Conservation (phyloP, 1,139 yeast species). For the Keqinozyma sinolaborantium region DNA sequence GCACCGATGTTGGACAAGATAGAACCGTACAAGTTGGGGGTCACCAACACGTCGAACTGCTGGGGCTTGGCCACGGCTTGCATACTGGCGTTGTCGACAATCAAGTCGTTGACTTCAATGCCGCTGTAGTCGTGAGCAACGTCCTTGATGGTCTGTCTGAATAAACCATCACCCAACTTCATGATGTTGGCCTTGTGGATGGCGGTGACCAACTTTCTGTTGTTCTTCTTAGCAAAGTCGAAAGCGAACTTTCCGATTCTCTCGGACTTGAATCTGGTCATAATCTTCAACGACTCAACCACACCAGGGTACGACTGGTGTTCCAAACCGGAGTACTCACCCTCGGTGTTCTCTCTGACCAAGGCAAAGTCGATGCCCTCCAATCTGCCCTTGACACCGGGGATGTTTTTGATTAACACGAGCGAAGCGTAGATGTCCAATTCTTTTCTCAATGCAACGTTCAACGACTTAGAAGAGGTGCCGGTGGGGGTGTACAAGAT, state of each 20-base stretch:
- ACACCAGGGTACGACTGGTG: constrained; percentile 98
- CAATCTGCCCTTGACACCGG: constrained; percentile 90
- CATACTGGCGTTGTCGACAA: constrained; percentile 98
- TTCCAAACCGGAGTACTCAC: constrained; percentile 98
- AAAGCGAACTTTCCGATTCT: constrained; percentile 97
- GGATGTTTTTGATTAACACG: constrained; percentile 88
- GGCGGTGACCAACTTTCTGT: constrained; percentile 91
- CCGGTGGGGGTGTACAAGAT: constrained; percentile 88
- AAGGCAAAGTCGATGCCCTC: constrained; percentile 87
- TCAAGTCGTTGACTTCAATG: constrained; percentile 82
- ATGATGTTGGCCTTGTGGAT: constrained; percentile 99
- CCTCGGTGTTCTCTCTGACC: constrained; percentile 96
- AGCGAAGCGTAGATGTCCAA: constrained; percentile 93
- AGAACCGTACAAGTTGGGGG: constrained; percentile 98
- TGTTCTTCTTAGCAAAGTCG: constrained; percentile 90
- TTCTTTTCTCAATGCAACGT: constrained; percentile 95
- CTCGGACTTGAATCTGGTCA: constrained; percentile 93
- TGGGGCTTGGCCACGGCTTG: constrained; percentile 98
- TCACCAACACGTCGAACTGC: constrained; percentile 95
- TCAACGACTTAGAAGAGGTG: constrained; percentile 58
- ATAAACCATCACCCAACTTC: constrained; percentile 98
- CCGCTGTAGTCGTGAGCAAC: constrained; percentile 90
- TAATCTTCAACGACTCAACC: constrained; percentile 92
- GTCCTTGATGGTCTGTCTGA: constrained; percentile 90
- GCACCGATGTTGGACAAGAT: constrained; percentile 98